phyloP scores from a whole-genome alignment of 2,329 filamentous ascomycete species.

The Macroventuria anomochaeta region DNA sequence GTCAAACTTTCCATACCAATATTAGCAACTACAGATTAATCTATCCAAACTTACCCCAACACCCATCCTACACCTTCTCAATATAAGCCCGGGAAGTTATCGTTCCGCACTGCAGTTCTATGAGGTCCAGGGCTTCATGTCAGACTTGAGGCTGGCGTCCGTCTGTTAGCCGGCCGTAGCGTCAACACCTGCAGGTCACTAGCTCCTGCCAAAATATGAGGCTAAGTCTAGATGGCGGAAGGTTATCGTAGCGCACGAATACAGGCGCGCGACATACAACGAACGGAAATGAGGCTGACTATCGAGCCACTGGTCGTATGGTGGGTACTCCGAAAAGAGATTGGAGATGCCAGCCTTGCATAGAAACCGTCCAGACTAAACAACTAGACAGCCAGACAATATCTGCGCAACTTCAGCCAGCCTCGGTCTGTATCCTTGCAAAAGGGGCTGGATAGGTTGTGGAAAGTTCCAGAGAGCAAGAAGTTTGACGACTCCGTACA shows the following conservation, averaged over 20 bases:
- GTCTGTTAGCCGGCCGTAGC: constrained; percentile 15
- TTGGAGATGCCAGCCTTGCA: not conserved
- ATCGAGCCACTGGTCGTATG: not conserved
- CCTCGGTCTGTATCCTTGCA: not conserved
- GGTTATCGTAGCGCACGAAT: constrained; percentile 2
- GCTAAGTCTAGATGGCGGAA: constrained; percentile 19
- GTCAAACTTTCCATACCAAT: constrained; percentile 1
- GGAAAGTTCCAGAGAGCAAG: not conserved
- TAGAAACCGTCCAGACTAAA: not conserved
- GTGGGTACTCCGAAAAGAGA: not conserved
- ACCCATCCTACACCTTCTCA: not conserved
- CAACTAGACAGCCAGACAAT: not conserved
- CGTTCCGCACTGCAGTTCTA: not conserved
- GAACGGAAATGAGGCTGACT: not conserved
- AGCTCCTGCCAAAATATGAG: constrained; percentile 18
- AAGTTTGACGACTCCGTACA: no score
- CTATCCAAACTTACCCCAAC: not conserved
- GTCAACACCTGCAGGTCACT: constrained; percentile 22
- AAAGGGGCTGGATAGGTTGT: not conserved
- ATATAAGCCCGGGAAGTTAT: not conserved
- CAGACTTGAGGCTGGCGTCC: constrained; percentile 6
- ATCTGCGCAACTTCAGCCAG: not conserved
- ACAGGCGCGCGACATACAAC: not conserved
- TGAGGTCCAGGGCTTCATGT: constrained; percentile 1
- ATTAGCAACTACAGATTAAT: constrained; percentile 1